Evolutionary conservation across 2,329 filamentous ascomycete species (phyloP), one percentile per base, ranked within the genome.

Genomic region (Penicillium sp.): DNA sequence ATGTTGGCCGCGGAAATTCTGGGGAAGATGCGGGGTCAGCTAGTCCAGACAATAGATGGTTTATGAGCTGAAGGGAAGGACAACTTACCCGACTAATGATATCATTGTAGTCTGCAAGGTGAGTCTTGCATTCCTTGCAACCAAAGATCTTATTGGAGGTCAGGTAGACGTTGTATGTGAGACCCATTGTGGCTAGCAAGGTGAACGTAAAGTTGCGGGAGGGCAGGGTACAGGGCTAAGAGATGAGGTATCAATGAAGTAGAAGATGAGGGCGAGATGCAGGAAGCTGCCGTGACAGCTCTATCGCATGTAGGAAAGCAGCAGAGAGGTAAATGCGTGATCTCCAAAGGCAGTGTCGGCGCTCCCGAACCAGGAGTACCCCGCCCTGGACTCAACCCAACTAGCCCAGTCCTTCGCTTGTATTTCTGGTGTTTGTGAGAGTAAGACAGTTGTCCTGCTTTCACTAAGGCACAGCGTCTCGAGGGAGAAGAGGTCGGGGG

Each of bases 1-100:
- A 66, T 96, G 90, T 65, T 96, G 90, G 57, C 92, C 92, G 46
- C 92, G 87, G 72, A 98, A 98, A 70, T 94, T 95, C 88, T 96
- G 64, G 29, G 20, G 13, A 6, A 11, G 22, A 33, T 41, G 26
- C 37, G 32, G 26, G 15, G 39, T 49, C 15, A 50, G 49, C 22
- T 27, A 30, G 37, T 32, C 12, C n/a, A n/a, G n/a, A n/a, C n/a
- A n/a, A n/a, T n/a, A n/a, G n/a, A 14, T 17, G 6, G 10, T 27
- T 27, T 5, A 6, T 11, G 17, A 30, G 6, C 12, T 9, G 14
- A 6, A 35, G 15, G 33, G 37, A 45, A 8, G 13, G 26, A 17
- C 11, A 28, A 67, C 82, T 58, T 71, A 96, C 90, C 57, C 88
- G 75, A 59, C 87, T 95, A 49, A 96, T 88, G 51, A 98, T 95